Evolutionary conservation across 805 yeast species (phyloP).

Genomic region (Yueomyces sp.): DNA sequence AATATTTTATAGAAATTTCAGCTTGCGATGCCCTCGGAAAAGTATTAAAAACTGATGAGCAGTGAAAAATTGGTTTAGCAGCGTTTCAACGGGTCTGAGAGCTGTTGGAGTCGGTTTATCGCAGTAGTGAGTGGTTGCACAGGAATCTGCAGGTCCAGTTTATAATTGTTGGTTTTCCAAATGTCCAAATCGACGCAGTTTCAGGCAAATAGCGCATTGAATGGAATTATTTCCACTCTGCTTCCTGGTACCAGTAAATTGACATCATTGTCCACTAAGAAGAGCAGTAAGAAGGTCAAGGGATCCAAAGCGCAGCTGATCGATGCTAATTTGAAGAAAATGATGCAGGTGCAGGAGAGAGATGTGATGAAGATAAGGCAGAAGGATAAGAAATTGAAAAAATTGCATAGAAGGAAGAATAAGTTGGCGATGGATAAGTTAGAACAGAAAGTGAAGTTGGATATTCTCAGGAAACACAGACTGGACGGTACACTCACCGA

Average conservation of each 20-base stretch:
- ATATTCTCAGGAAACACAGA: constrained; percentile 24
- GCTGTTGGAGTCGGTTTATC: no score
- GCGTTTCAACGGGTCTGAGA: no score
- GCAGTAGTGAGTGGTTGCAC: no score
- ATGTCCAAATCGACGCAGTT: constrained; percentile 20
- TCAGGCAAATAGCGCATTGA: constrained; percentile 30
- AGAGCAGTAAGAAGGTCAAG: constrained; percentile 4
- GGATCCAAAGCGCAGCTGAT: constrained; percentile 28
- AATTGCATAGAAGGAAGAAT: constrained; percentile 14
- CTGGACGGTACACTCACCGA: constrained; percentile 19
- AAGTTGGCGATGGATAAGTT: constrained; percentile 11
- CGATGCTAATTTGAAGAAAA: constrained; percentile 25
- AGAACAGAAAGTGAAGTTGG: constrained; percentile 22
- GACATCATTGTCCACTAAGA: constrained; percentile 2
- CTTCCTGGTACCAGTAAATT: constrained; percentile 26
- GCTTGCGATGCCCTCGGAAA: no score
- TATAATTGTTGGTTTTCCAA: no score
- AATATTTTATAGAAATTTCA: no score
- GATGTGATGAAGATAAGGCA: constrained; percentile 24
- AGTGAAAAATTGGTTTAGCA: no score
- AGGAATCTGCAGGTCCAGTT: no score
- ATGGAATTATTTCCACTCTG: constrained; percentile 25
- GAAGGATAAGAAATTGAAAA: constrained; percentile 21
- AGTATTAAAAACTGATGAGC: no score
- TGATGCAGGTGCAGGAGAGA: constrained; percentile 22